Base-by-base conservation (phyloP, 306 rosid genomes). In the Lathyrus oleraceus region DNA sequence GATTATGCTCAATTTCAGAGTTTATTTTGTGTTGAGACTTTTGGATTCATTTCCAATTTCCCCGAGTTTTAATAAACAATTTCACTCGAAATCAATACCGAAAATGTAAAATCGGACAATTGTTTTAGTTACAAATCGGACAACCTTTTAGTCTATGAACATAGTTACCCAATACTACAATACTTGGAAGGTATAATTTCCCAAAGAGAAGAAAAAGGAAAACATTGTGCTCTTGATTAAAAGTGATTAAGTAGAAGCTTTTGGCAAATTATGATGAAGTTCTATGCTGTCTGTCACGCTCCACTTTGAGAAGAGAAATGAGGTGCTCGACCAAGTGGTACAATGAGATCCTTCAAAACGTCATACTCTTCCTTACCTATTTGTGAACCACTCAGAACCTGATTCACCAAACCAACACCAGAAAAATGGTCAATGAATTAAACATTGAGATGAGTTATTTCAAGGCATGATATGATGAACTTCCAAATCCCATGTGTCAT, bases 261-360 rank as follows among this genome's bases (percentile, higher is more conserved):
- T 56, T 30, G 74, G 36, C 61, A 62, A 19, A 75, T 70, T 54
- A 17, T 1, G 27, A 30, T 25, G 48, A 56, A 56, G 47, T 43
- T 14, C 14, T 30, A 40, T 17, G 63, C 38, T 71, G 38, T 81
- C 38, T 71, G 36, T 81, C 81, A 93, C 10, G 96, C 97, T 38
- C 87, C 98, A 71, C 86, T 86, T 76, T 87, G 89, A 27, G 87
- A 75, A 49, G 99, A 81, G 73, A 91, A 81, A 42, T 84, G 81
- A 69, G 96, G 89, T n/a, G 78, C 86, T 58, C 86, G 85, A 61
- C 99, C 95, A 10, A 91, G 99, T 10, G 99, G 96, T 21, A 94
- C 75, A 19, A 90, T 64, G 70, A 83, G 78, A 83, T 91, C 91
- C 85, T 81, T 91, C 87, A 94, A 82, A 69, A 83, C 32, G 72